Conservation (phyloP, 2,329 filamentous ascomycete genomes). For the Ustulina deusta region DNA sequence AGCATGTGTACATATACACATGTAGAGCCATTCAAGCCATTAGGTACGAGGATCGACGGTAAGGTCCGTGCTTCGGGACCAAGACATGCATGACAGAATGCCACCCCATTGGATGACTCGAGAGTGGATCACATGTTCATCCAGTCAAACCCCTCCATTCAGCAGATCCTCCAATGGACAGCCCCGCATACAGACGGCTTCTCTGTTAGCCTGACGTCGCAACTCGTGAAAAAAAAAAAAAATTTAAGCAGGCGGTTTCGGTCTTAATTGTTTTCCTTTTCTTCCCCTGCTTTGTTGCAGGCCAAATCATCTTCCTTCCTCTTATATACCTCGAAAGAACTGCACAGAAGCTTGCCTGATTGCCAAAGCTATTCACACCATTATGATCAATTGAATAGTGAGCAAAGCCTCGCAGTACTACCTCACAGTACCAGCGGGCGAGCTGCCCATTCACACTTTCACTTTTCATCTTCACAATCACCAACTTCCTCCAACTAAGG, state of each 20-base stretch:
- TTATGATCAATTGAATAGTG: slow-evolving; percentile 39
- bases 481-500: slow-evolving; percentile 1
- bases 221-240: slow-evolving; percentile 30
- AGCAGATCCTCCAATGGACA: slow-evolving; percentile 31
- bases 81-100: slow-evolving; percentile 12
- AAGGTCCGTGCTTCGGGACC: slow-evolving; percentile 22
- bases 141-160: slow-evolving; percentile 32
- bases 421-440: slow-evolving; percentile 44
- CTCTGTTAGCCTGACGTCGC: slow-evolving; percentile 40
- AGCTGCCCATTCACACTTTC: slow-evolving; percentile 31
- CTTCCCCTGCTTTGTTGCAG: slow-evolving; percentile 18
- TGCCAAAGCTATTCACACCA: slow-evolving; percentile 1
- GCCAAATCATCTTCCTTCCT: slow-evolving; percentile 3
- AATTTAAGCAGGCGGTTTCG: slow-evolving; percentile 34
- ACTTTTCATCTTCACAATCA: slow-evolving; percentile 19
- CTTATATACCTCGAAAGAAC: slow-evolving; percentile 1
- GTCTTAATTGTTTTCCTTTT: slow-evolving; percentile 33
- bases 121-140: slow-evolving; percentile 15
- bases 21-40: slow-evolving; percentile 14
- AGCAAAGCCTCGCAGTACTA: slow-evolving; percentile 43
- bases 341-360: slow-evolving; percentile 12
- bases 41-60: slow-evolving; percentile 20
- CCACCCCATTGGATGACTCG: slow-evolving; percentile 32
- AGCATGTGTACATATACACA: background rate
- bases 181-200: slow-evolving; percentile 34